A percentile compares a stretch with the other conserved stretches of the same genome.
Evolutionary conservation across 2,329 filamentous ascomycete genomes (phyloP).

Genomic region (Aspergillus udagawae): DNA sequence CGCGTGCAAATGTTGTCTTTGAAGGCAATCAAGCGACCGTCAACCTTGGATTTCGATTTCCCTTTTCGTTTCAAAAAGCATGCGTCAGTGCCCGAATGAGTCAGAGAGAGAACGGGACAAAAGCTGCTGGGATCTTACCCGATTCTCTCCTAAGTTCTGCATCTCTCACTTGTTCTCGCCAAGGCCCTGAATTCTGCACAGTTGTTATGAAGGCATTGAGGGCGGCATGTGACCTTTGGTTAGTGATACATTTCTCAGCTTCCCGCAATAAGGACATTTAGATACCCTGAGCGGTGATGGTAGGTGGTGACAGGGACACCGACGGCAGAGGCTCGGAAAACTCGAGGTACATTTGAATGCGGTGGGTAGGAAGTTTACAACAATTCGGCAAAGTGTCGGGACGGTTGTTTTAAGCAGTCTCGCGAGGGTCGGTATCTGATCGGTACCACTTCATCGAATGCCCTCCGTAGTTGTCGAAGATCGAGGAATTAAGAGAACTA

Average conservation of each 20-base stretch:
- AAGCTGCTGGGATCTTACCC: conserved; percentile 21
- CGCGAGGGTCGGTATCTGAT: not conserved
- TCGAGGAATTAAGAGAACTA: not conserved
- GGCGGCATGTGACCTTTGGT: conserved; percentile 31
- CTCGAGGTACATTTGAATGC: not conserved
- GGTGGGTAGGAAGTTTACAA: not conserved
- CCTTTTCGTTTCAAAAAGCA: conserved; percentile 18
- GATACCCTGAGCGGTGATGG: conserved; percentile 3
- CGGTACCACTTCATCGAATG: not conserved
- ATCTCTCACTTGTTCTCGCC: conserved; percentile 34
- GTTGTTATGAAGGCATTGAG: conserved; percentile 43
- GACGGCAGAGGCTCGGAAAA: not conserved
- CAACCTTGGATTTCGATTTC: conserved; percentile 32
- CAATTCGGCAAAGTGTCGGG: not conserved
- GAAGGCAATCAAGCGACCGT: conserved; percentile 55
- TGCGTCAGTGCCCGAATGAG: conserved; percentile 2
- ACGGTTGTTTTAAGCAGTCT: not conserved
- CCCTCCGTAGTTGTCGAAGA: not conserved
- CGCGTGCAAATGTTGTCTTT: conserved; percentile 74
- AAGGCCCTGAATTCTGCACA: conserved; percentile 29
- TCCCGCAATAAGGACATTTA: conserved; percentile 44
- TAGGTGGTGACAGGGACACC: not conserved
- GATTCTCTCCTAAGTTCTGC: conserved; percentile 34
- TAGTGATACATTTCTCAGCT: conserved; percentile 42
- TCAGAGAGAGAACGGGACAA: not conserved